Percentiles rank a stretch among this genome's conserved stretches.
These are phyloP conservation scores for Tetracladium maxilliforme DNA, from an alignment of 2,329 filamentous ascomycete genomes.

Conservation along the genomic window DNA sequence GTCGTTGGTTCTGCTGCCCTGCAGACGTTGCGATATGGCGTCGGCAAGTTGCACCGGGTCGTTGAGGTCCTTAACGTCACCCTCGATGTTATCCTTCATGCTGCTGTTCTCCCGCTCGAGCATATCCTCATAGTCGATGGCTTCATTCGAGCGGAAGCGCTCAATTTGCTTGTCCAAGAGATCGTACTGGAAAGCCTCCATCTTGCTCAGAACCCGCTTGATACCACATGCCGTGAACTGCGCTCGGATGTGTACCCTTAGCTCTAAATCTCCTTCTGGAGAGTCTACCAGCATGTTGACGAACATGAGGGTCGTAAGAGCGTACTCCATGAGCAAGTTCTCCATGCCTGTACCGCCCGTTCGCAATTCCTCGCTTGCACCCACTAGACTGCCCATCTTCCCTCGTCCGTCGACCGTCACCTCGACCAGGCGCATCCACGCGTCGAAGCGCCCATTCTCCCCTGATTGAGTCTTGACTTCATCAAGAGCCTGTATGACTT, in stretches of 20 bases:
- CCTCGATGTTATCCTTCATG: constrained; percentile 76
- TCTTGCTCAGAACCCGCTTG: constrained; percentile 86
- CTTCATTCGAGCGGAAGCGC: constrained; percentile 82
- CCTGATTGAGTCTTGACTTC: constrained; percentile 75
- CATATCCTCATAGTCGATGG: constrained; percentile 96
- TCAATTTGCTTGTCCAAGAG: constrained; percentile 97
- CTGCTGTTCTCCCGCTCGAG: constrained; percentile 83
- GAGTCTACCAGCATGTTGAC: constrained; percentile 96
- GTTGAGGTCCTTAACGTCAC: constrained; percentile 78
- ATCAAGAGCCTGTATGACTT: constrained; percentile 88
- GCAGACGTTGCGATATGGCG: constrained; percentile 74
- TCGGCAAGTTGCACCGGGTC: constrained; percentile 90
- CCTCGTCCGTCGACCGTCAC: constrained; percentile 93
- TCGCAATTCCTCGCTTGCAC: constrained; percentile 88
- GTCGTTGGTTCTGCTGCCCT: constrained; percentile 75
- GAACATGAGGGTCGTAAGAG: constrained; percentile 83
- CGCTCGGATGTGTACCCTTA: constrained; percentile 85
- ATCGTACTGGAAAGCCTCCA: constrained; percentile 97
- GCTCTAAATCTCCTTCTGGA: constrained; percentile 73
- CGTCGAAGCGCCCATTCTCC: constrained; percentile 91
- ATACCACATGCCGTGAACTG: constrained; percentile 94
- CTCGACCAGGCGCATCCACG: constrained; percentile 97
- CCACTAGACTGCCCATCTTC: constrained; percentile 97
- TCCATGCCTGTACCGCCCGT: constrained; percentile 97
- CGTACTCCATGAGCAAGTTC: constrained; percentile 98